These are phyloP conservation scores for Plectosphaerella cucumerina DNA, from an alignment of 2,329 filamentous ascomycete genomes.

Conservation along the genomic window DNA sequence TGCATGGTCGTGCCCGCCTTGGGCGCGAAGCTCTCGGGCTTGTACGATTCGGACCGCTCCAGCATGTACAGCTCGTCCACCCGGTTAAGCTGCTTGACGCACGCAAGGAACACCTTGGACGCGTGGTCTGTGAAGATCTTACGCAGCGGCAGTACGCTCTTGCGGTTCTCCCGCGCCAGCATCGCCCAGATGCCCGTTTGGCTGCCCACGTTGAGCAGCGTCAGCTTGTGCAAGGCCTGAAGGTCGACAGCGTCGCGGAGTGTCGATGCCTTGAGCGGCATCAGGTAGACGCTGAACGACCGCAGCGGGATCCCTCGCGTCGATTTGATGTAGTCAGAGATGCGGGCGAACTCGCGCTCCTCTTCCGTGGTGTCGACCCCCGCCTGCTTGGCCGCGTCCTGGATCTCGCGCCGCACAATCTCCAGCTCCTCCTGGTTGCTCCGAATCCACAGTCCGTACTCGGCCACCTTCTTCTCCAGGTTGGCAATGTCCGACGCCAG, in stretches of 20 bases:
- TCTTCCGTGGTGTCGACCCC: neutral
- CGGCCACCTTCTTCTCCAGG: neutral
- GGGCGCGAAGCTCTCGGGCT: constrained; percentile 48
- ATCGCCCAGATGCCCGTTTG: constrained; percentile 57
- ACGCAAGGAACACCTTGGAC: constrained; percentile 47
- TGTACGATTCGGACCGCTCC: constrained; percentile 46
- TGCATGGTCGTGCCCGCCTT: constrained; percentile 47
- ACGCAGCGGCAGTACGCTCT: constrained; percentile 45
- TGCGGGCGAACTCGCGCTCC: constrained; percentile 19
- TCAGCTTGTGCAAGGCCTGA: constrained; percentile 49
- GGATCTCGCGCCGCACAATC: constrained; percentile 30
- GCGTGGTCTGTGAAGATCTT: constrained; percentile 63
- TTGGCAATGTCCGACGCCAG: neutral
- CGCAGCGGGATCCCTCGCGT: constrained; percentile 56
- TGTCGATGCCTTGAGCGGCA: constrained; percentile 57
- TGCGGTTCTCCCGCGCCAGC: constrained; percentile 49
- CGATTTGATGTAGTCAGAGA: constrained; percentile 50
- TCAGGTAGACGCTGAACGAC: constrained; percentile 50
- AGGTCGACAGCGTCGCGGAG: constrained; percentile 54
- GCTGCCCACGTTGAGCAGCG: constrained; percentile 59
- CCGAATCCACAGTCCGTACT: neutral
- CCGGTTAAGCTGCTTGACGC: constrained; percentile 46
- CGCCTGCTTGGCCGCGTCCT: constrained; percentile 22
- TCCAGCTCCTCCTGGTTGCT: constrained; percentile 27
- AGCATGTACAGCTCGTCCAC: constrained; percentile 57